Evolutionary conservation across 306 rosid genomes (phyloP).

Genomic region (Delonix regia): DNA sequence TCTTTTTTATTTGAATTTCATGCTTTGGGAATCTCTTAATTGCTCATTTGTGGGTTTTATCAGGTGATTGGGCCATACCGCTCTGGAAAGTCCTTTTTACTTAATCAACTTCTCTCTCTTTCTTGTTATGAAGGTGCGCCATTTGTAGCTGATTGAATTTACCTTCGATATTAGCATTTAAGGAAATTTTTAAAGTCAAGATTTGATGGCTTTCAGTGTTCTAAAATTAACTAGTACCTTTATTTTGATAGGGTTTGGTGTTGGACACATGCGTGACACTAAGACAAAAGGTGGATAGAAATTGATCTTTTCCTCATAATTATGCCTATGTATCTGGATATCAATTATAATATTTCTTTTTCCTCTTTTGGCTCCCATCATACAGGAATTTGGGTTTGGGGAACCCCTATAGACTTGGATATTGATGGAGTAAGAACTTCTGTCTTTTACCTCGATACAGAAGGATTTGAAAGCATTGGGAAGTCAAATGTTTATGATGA

Average conservation of each 20-base stretch:
- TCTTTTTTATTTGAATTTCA: not conserved
- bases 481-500: slow-evolving; percentile 97
- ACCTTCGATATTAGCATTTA: slow-evolving; percentile 7
- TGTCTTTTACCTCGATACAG: slow-evolving; percentile 90
- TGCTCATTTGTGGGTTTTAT: slow-evolving; percentile 27
- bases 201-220: slow-evolving; percentile 28
- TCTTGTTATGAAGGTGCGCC: slow-evolving; percentile 87
- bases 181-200: slow-evolving; percentile 7
- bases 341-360: slow-evolving; percentile 6
- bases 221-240: slow-evolving; percentile 7
- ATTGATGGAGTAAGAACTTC: slow-evolving; percentile 89
- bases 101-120: slow-evolving; percentile 96
- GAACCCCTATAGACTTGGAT: slow-evolving; percentile 78
- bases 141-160: slow-evolving; percentile 31
- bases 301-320: slow-evolving; percentile 39
- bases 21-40: slow-evolving; percentile 25
- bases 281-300: slow-evolving; percentile 79
- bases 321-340: slow-evolving; percentile 31
- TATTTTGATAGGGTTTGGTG: slow-evolving; percentile 79
- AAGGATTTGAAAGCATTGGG: slow-evolving; percentile 98
- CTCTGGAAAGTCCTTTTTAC: slow-evolving; percentile 95
- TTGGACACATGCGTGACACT: slow-evolving; percentile 98
- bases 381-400: slow-evolving; percentile 99
- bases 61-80: slow-evolving; percentile 99
- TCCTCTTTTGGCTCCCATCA: slow-evolving; percentile 28